Percentiles rank a stretch among this genome's conserved stretches.
phyloP scores from a whole-genome alignment of 495 filamentous ascomycete genomes.

The Lophiotrema nucula region DNA sequence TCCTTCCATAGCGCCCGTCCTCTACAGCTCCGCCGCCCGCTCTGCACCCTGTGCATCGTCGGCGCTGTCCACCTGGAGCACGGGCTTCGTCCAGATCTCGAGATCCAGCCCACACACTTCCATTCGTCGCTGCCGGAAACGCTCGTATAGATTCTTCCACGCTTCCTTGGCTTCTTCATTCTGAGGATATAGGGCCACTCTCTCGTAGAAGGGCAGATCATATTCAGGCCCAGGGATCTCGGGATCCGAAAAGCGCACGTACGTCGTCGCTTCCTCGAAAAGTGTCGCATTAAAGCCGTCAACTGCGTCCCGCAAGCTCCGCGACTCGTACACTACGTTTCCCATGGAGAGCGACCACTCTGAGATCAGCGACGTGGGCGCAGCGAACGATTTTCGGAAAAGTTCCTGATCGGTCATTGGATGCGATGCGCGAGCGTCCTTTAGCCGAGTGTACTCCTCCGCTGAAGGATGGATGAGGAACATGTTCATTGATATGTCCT shows the following conservation, averaged over 20 bases:
- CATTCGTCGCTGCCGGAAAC: conserved; percentile 42
- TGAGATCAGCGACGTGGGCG: conserved; percentile 30
- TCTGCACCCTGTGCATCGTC: background rate
- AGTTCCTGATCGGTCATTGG: conserved; percentile 35
- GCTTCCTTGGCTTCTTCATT: conserved; percentile 44
- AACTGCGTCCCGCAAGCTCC: conserved; percentile 21
- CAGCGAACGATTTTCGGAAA: conserved; percentile 34
- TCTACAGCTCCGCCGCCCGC: background rate
- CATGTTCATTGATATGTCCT: conserved; percentile 31
- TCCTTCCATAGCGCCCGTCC: background rate
- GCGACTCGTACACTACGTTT: conserved; percentile 33
- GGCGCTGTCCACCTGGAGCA: conserved; percentile 12
- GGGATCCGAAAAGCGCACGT: conserved; percentile 46
- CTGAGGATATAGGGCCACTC: conserved; percentile 41
- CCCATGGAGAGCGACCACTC: conserved; percentile 31
- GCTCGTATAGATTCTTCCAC: conserved; percentile 47
- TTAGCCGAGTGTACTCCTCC: conserved; percentile 23
- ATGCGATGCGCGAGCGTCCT: conserved; percentile 12
- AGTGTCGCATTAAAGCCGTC: conserved; percentile 43
- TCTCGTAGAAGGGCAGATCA: conserved; percentile 41
- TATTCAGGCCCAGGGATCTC: conserved; percentile 49
- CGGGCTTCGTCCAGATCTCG: conserved; percentile 35
- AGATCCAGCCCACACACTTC: conserved; percentile 46
- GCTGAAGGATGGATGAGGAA: conserved; percentile 39
- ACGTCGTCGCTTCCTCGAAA: conserved; percentile 42